Conservation (phyloP, 2,329 filamentous ascomycete species). For the Talaromyces sp. region DNA sequence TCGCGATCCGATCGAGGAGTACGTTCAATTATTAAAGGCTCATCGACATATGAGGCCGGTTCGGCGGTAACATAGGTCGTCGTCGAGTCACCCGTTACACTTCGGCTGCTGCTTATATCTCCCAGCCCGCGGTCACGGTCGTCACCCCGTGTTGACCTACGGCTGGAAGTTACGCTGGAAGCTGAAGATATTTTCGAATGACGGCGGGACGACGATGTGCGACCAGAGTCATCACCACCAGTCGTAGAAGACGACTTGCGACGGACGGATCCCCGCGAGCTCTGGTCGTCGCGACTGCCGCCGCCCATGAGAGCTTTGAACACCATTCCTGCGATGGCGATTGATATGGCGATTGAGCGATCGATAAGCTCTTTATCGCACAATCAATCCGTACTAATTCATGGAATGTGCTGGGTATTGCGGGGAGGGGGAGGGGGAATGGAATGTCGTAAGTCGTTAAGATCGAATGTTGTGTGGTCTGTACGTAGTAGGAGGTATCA, state of each 20-base stretch:
- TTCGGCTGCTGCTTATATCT: slow-evolving; percentile 30
- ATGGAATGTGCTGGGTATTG: slow-evolving; percentile 9
- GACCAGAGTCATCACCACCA: slow-evolving; percentile 17
- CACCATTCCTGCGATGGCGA: slow-evolving; percentile 11
- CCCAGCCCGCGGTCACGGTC: slow-evolving; percentile 39
- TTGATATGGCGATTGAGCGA: slow-evolving; percentile 27
- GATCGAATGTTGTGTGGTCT: background rate
- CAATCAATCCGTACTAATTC: slow-evolving; percentile 13
- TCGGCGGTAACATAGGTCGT: slow-evolving; percentile 40
- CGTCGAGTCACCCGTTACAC: slow-evolving; percentile 16
- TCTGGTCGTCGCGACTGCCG: slow-evolving; percentile 32
- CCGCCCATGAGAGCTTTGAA: slow-evolving; percentile 40
- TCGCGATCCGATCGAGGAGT: slow-evolving; percentile 24
- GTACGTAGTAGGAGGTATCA: background rate
- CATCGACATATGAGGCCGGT: slow-evolving; percentile 27
- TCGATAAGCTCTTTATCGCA: slow-evolving; percentile 15
- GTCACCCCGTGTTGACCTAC: slow-evolving; percentile 45
- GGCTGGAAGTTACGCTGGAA: slow-evolving; percentile 30
- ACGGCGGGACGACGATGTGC: slow-evolving; percentile 19
- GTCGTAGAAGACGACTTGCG: slow-evolving; percentile 27
- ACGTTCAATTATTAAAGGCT: slow-evolving; percentile 30
- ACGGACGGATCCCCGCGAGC: slow-evolving; percentile 31
- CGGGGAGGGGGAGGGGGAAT: background rate
- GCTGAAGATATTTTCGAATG: slow-evolving; percentile 26
- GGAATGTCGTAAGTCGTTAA: background rate